Evolutionary conservation across 768 basidiomycete genomes (phyloP), one percentile per base, ranked within the genome.

Genomic region (Collybia sordida): DNA sequence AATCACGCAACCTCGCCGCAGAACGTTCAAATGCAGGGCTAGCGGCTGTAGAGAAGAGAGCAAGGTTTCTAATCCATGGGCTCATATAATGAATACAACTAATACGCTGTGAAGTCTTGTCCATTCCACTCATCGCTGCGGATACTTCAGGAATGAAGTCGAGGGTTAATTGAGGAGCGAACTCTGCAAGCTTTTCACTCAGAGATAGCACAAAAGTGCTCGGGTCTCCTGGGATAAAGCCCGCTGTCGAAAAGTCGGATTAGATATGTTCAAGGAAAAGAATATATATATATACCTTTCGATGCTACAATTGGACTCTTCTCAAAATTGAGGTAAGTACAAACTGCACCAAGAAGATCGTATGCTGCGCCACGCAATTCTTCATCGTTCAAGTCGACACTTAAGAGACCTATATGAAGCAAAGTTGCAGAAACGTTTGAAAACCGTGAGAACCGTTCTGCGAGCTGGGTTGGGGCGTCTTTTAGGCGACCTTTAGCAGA

Each of bases 141-240:
- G 81, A 81, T 23, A 94, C 89, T 66, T 94, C 93, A n/a, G 85
- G 81, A 46, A 95, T 72, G 67, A 96, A 91, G 65, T 96, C 93
- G 15, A 96, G 72, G 0, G 93, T 94, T 25, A 96, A 72, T 27
- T 90, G 81, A 9, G 93, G 92, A n/a, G 81, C 82, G 58, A 85
- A 85, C 2, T 72, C 73, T 2, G 91, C 82, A 14, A 93, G 68
- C 37, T 78, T 80, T 52, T 88, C 88, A 64, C 90, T 93, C 37
- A 93, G 65, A 43, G 75, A 73, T 7, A 75, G 66, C 19, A 86
- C 79, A 53, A 89, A 88, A 1, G 82, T 71, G 42, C 72, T 73
- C 11, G 82, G 73, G 53, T 85, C 82, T 3, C 86, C 83, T 14
- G 87, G 86, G 43, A 90, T 75, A 51, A 86, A 87, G 34, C 85